Evolutionary conservation across 2,329 filamentous ascomycete genomes (phyloP).

Genomic region (Aspergillus clavatus): DNA sequence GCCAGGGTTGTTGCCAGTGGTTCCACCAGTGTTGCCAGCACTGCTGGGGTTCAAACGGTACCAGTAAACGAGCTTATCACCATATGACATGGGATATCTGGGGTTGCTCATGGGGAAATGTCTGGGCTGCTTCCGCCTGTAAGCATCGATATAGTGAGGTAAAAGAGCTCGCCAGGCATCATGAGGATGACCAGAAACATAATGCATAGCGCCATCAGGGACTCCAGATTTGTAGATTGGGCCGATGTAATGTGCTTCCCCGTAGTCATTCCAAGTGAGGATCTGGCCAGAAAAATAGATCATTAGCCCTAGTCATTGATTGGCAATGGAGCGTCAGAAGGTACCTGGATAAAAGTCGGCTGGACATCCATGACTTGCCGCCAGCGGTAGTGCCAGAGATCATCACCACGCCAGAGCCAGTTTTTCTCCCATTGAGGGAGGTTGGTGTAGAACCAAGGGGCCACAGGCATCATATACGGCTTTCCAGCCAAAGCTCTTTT

Average conservation of each 20-base stretch:
- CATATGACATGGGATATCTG: slow-evolving; percentile 13
- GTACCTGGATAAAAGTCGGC: slow-evolving; percentile 47
- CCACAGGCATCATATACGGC: slow-evolving; percentile 53
- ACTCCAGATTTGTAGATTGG: slow-evolving; percentile 46
- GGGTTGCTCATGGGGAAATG: not conserved
- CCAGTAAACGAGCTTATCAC: slow-evolving; percentile 33
- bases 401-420: slow-evolving; percentile 60
- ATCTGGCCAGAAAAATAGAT: slow-evolving; percentile 37
- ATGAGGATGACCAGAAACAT: slow-evolving; percentile 22
- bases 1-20: slow-evolving; percentile 31
- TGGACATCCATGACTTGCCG: slow-evolving; percentile 47
- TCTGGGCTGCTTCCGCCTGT: slow-evolving; percentile 18
- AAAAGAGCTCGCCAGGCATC: slow-evolving; percentile 27
- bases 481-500: slow-evolving; percentile 35
- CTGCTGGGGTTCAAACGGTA: slow-evolving; percentile 30
- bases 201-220: slow-evolving; percentile 42
- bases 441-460: slow-evolving; percentile 56
- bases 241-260: slow-evolving; percentile 56
- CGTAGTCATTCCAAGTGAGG: slow-evolving; percentile 58
- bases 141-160: slow-evolving; percentile 35
- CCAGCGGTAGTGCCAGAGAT: slow-evolving; percentile 59
- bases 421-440: slow-evolving; percentile 55
- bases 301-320: not conserved
- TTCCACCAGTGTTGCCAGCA: slow-evolving; percentile 27
- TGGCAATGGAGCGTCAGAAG: not conserved